A percentile compares a stretch with the other conserved stretches of the same genome.
These are phyloP conservation scores for Suillus lakei DNA, from an alignment of 768 basidiomycete species.

Conservation along the genomic window DNA sequence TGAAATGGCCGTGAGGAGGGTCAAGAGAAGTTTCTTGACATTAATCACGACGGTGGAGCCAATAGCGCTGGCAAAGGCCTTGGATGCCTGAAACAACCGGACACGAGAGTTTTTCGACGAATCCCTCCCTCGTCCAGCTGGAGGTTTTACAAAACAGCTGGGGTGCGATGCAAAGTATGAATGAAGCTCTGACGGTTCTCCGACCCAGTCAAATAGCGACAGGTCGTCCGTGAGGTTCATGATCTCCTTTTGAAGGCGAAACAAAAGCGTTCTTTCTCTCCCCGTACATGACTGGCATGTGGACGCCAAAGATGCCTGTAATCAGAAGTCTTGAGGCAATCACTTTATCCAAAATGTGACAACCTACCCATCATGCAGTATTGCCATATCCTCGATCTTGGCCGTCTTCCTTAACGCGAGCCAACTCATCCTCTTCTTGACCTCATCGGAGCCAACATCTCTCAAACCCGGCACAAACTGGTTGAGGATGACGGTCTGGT, in stretches of 20 bases:
- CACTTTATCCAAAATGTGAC: slow-evolving; percentile 9
- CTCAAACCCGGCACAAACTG: slow-evolving; percentile 27
- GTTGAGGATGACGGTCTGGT: slow-evolving; percentile 22
- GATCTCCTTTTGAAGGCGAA: slow-evolving; percentile 33
- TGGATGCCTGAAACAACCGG: background rate
- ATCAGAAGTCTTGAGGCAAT: background rate
- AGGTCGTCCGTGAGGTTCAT: slow-evolving; percentile 32
- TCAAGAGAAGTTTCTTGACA: slow-evolving; percentile 24
- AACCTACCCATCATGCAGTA: slow-evolving; percentile 29
- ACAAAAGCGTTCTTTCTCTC: slow-evolving; percentile 27
- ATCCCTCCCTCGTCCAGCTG: background rate
- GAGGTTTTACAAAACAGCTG: slow-evolving; percentile 20
- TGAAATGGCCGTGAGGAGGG: slow-evolving; percentile 33
- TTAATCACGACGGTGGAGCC: slow-evolving; percentile 16
- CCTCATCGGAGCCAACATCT: slow-evolving; percentile 14
- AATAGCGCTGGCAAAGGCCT: slow-evolving; percentile 17
- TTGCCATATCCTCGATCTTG: slow-evolving; percentile 31
- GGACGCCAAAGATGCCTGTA: slow-evolving; percentile 29
- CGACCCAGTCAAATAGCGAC: slow-evolving; percentile 33
- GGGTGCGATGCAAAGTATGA: slow-evolving; percentile 30
- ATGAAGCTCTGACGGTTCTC: slow-evolving; percentile 28
- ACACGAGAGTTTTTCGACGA: slow-evolving; percentile 7
- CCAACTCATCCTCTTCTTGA: slow-evolving; percentile 33
- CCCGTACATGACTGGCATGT: slow-evolving; percentile 34
- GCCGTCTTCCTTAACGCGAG: slow-evolving; percentile 33